These are phyloP conservation scores for Pisolithus thermaeus DNA, from an alignment of 1,284 basidiomycete species.

Conservation along the genomic window DNA sequence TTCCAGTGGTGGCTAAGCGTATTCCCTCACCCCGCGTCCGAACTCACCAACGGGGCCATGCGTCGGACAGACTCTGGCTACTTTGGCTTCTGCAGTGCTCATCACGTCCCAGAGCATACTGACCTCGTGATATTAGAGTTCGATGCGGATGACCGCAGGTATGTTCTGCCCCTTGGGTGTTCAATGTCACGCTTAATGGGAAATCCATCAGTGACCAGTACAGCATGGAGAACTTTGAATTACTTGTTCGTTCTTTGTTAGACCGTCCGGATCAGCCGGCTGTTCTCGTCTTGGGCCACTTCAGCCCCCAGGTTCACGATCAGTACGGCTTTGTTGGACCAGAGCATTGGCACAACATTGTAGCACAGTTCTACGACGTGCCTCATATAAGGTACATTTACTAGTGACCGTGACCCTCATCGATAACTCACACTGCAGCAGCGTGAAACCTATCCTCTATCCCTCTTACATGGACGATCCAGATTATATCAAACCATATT, in stretches of 20 bases:
- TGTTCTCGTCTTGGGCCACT: slow-evolving; percentile 87
- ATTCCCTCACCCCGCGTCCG: slow-evolving; percentile 91
- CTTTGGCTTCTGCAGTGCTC: slow-evolving; percentile 86
- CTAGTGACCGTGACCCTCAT: neutral
- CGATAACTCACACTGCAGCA: slow-evolving; percentile 24
- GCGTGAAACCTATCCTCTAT: slow-evolving; percentile 78
- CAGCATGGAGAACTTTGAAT: slow-evolving; percentile 81
- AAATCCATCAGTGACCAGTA: slow-evolving; percentile 52
- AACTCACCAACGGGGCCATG: slow-evolving; percentile 93
- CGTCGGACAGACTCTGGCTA: slow-evolving; percentile 85
- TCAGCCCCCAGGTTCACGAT: slow-evolving; percentile 76
- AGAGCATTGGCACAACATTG: slow-evolving; percentile 81
- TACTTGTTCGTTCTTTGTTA: slow-evolving; percentile 85
- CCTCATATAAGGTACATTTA: slow-evolving; percentile 71
- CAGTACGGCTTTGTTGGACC: slow-evolving; percentile 81
- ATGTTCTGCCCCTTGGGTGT: slow-evolving; percentile 29
- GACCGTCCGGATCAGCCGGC: slow-evolving; percentile 85
- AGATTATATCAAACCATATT: slow-evolving; percentile 65
- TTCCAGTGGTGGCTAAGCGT: slow-evolving; percentile 94
- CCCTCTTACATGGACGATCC: slow-evolving; percentile 77
- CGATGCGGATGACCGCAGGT: slow-evolving; percentile 84
- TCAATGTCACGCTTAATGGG: neutral
- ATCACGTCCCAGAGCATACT: slow-evolving; percentile 87
- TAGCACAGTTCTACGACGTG: slow-evolving; percentile 94
- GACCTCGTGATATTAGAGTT: slow-evolving; percentile 93